phyloP scores from a whole-genome alignment of 768 basidiomycete species.

The Termitomyces sp. region DNA sequence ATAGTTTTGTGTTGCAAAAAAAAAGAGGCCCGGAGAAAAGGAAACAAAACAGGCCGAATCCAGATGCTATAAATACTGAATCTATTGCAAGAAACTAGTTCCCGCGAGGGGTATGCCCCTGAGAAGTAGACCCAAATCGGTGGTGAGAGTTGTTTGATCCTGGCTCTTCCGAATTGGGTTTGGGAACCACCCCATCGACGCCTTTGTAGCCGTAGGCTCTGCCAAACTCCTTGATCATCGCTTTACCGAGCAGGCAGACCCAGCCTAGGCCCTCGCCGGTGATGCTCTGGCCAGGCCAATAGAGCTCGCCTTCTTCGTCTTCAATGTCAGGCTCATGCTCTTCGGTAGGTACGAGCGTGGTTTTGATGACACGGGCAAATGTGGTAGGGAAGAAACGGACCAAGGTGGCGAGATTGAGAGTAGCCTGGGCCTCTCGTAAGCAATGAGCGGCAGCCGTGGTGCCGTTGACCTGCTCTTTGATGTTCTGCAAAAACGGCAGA shows the following conservation, averaged over 20 bases:
- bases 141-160: slow-evolving; percentile 5
- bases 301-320: slow-evolving; percentile 82
- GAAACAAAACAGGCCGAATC: background rate
- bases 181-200: slow-evolving; percentile 65
- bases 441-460: slow-evolving; percentile 38
- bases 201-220: slow-evolving; percentile 70
- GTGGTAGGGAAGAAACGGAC: slow-evolving; percentile 71
- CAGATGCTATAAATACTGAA: slow-evolving; percentile 10
- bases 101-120: slow-evolving; percentile 14
- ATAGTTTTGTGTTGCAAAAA: background rate
- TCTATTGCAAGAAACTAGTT: slow-evolving; percentile 7
- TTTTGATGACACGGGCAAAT: slow-evolving; percentile 66
- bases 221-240: slow-evolving; percentile 81
- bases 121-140: slow-evolving; percentile 15
- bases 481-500: slow-evolving; percentile 31
- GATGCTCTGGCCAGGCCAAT: slow-evolving; percentile 71
- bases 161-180: slow-evolving; percentile 40
- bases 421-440: slow-evolving; percentile 43
- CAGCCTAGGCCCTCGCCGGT: slow-evolving; percentile 78
- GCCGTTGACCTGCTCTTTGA: slow-evolving; percentile 36
- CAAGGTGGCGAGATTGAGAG: slow-evolving; percentile 61
- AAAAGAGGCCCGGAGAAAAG: background rate
- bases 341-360: slow-evolving; percentile 54
- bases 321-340: slow-evolving; percentile 80
- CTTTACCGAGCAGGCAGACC: slow-evolving; percentile 84